A percentile compares a stretch with the other conserved stretches of the same genome.
These are phyloP conservation scores for Phytophthora idaei DNA, from an alignment of 352 stramenopile species.

Conservation along the genomic window DNA sequence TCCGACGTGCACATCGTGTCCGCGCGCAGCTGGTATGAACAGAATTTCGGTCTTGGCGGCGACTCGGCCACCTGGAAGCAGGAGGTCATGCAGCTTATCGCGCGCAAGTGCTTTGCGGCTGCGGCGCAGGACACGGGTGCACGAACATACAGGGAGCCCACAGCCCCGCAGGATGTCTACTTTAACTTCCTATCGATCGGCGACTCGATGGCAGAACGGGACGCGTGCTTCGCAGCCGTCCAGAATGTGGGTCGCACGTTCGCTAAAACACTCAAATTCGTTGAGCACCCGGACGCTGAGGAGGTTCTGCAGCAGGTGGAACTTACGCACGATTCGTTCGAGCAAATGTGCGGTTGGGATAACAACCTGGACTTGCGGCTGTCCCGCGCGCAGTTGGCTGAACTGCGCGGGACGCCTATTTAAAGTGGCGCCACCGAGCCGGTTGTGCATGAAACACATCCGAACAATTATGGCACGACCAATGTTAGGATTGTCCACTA, in stretches of 20 bases:
- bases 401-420: constrained; percentile 58
- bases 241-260: constrained; percentile 69
- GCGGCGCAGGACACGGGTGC: constrained; percentile 13
- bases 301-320: constrained; percentile 87
- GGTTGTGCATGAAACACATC: constrained; percentile 1
- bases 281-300: constrained; percentile 78
- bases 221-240: constrained; percentile 79
- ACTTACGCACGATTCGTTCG: constrained; percentile 83
- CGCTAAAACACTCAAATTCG: constrained; percentile 89
- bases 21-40: constrained; percentile 85
- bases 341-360: constrained; percentile 85
- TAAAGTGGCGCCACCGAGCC: constrained; percentile 19
- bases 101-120: constrained; percentile 77
- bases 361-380: constrained; percentile 79
- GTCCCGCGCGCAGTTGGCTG: constrained; percentile 74
- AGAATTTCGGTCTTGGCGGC: constrained; percentile 78
- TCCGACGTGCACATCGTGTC: constrained; percentile 88
- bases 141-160: constrained; percentile 5
- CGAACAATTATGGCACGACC: constrained; percentile 19
- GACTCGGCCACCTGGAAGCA: constrained; percentile 86
- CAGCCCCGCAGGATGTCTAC: constrained; percentile 40
- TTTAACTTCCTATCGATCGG: constrained; percentile 87
- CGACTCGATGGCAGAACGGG: constrained; percentile 88
- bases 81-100: constrained; percentile 88
- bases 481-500: constrained; percentile 41